Base-by-base conservation (phyloP, 768 basidiomycete species). In the Tricholoma flavovirens region DNA sequence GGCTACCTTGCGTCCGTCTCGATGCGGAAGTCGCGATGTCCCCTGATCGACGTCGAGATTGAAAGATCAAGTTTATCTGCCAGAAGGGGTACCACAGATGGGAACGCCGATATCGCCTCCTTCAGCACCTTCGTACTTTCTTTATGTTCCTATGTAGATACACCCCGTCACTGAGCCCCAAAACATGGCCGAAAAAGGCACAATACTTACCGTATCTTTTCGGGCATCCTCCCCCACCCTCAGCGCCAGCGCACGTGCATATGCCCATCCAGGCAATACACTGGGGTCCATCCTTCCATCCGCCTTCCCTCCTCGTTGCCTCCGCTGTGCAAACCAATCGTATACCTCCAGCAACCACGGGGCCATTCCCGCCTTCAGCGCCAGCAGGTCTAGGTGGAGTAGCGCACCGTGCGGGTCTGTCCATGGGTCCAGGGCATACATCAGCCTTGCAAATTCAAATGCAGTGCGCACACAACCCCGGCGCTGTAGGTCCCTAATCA, bases 341-440 rank as follows among this genome's bases (percentile, higher is more conserved):
- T 75, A 88, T 33, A 90, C 67, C 36, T 88, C 83, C 43, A 94
- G 67, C 9, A 98, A 66, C 95, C 94, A 98, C 40, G 85, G 74
- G 10, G 76, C 66, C 82, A 94, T 87, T 24, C 85, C 84, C 0
- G 87, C 79, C 67, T 94, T 96, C 57, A 93, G 73, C 0, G 91
- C 85, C 19, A 98, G 75, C 65, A 86, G 89, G 62, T 99, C 94
- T 1, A 98, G 77, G 64, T 92, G 87, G 11, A 94, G 73, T 1
- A 88, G 72, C 1, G 87, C 81, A 1, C 93, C 94, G 63, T 97
- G 94, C 0, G 95, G 95, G 63, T 96, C 94, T n/a, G 75, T 77
- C 73, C 81, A 81, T 0, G 95, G 92, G 65, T 97, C 93, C 0
- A 98, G 77, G 8, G 86, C 83, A 56, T 89, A 86, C 51, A 98